phyloP scores from a whole-genome alignment of 768 basidiomycete genomes.

The Chalciporus sphaerocephalus region DNA sequence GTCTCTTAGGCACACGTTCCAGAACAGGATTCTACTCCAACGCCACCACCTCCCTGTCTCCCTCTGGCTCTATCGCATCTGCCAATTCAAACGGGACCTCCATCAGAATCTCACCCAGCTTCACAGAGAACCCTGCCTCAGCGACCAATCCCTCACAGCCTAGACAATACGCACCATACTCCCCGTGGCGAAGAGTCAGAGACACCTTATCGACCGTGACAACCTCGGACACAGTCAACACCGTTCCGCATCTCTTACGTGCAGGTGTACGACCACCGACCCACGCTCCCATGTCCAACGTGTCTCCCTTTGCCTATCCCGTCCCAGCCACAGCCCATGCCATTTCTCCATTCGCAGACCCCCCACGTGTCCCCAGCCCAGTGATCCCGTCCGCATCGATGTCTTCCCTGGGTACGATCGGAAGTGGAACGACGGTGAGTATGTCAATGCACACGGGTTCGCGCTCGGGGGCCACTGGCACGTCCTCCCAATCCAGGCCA shows the following conservation, averaged over 20 bases:
- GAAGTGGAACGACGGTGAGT: neutral
- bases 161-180: neutral
- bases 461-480: too few relatives aligned
- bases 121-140: neutral
- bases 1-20: slow-evolving; percentile 8
- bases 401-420: neutral
- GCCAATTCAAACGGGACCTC: neutral
- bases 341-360: slow-evolving; percentile 1
- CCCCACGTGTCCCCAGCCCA: neutral
- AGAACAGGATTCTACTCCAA: slow-evolving; percentile 12
- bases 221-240: slow-evolving; percentile 12
- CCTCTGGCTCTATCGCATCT: neutral
- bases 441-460: too few relatives aligned
- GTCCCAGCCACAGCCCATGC: too few relatives aligned
- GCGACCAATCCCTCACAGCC: too few relatives aligned
- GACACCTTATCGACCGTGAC: slow-evolving; percentile 23
- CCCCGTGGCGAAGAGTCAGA: neutral
- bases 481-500: too few relatives aligned
- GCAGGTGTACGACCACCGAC: slow-evolving; percentile 1
- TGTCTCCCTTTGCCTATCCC: neutral
- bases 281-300: neutral
- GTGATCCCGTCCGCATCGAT: neutral
- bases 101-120: neutral
- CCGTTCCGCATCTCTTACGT: slow-evolving; percentile 2
- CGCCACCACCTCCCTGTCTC: neutral